Evolutionary conservation across 2,329 filamentous ascomycete species (phyloP).

Genomic region (Colletotrichum echinochloae): DNA sequence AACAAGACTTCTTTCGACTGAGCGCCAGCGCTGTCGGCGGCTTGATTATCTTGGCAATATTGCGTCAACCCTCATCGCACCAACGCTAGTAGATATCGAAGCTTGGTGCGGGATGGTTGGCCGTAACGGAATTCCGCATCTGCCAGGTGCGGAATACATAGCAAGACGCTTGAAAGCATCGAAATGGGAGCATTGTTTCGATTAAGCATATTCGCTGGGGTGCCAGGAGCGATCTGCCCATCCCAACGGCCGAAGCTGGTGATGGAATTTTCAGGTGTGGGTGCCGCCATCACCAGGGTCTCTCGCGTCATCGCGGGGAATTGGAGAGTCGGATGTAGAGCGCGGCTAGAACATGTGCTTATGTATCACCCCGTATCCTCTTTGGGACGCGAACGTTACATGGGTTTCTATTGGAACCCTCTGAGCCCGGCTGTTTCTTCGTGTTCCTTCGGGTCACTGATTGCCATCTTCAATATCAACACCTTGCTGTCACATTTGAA

Average conservation of each 20-base stretch:
- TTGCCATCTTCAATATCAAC: no score
- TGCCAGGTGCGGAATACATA: not conserved
- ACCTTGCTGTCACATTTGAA: no score
- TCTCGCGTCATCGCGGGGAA: constrained; percentile 18
- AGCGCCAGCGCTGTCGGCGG: not conserved
- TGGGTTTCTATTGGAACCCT: not conserved
- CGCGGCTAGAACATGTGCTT: not conserved
- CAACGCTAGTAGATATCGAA: not conserved
- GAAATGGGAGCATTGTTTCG: not conserved
- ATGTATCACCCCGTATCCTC: not conserved
- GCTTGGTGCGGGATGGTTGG: not conserved
- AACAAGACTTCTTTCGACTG: not conserved
- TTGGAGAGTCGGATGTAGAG: not conserved
- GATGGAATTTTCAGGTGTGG: not conserved
- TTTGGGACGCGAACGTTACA: not conserved
- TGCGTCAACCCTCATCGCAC: not conserved
- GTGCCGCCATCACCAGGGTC: constrained; percentile 19
- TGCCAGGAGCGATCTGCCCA: not conserved
- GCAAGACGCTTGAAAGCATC: no score
- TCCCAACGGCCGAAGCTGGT: not conserved
- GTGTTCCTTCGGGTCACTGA: not conserved
- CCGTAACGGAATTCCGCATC: no score
- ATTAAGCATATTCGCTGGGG: not conserved
- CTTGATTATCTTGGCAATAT: constrained; percentile 1
- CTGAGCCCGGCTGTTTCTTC: not conserved